Evolutionary conservation across 495 filamentous ascomycete species (phyloP).

Genomic region (Neurospora cerealis): DNA sequence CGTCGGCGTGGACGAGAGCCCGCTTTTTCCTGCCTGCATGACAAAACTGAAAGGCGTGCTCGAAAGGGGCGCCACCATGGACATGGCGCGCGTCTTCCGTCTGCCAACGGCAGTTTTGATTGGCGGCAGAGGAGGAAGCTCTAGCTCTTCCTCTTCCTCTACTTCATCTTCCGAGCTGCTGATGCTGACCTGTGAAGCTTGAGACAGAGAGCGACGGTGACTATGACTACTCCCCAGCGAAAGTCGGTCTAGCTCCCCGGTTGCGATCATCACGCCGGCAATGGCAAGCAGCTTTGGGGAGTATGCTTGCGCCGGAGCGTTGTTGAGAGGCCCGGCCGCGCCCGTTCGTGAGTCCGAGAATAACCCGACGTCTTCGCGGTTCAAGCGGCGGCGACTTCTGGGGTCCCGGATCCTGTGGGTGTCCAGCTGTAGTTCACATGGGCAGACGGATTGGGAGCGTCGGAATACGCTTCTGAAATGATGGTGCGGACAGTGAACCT

Average conservation of each 20-base stretch:
- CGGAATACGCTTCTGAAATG: neutral
- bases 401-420: neutral
- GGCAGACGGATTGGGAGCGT: constrained; percentile 12
- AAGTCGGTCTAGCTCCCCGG: constrained; percentile 13
- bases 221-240: neutral
- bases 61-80: neutral
- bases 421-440: neutral
- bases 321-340: neutral
- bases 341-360: neutral
- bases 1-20: neutral
- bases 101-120: neutral
- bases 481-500: neutral
- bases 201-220: neutral
- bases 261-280: constrained; percentile 17
- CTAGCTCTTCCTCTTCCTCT: neutral
- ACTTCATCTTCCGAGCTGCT: neutral
- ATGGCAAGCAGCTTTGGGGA: constrained; percentile 8
- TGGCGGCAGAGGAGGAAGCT: neutral
- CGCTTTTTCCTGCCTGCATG: neutral
- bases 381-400: constrained; percentile 3
- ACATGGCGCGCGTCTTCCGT: neutral
- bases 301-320: neutral
- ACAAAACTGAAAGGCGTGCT: neutral
- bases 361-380: constrained; percentile 1
- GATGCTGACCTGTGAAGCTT: neutral